These are phyloP conservation scores for Fusarium verticillioides DNA, from an alignment of 2,329 filamentous ascomycete species.

Conservation along the genomic window DNA sequence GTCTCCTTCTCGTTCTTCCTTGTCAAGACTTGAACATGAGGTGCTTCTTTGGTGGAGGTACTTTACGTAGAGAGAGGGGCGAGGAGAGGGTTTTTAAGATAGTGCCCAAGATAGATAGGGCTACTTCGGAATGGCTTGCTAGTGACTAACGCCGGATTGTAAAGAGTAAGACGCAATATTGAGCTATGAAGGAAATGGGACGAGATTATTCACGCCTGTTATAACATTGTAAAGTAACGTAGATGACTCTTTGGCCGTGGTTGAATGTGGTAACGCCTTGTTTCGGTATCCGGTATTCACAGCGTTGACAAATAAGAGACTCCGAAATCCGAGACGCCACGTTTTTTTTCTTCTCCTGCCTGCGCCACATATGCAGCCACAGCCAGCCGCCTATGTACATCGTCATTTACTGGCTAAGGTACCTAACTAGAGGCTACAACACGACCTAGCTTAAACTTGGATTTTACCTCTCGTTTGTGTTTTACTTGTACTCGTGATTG, in stretches of 20 bases:
- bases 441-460: constrained; percentile 6
- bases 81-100: constrained; percentile 27
- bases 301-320: constrained; percentile 17
- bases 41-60: constrained; percentile 20
- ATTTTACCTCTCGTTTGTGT: background rate
- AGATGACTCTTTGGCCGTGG: constrained; percentile 37
- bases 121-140: constrained; percentile 1
- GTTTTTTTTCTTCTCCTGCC: background rate
- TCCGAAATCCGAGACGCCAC: constrained; percentile 19
- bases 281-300: background rate
- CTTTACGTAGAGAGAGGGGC: constrained; percentile 31
- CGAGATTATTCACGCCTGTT: constrained; percentile 3
- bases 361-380: constrained; percentile 22
- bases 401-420: constrained; percentile 6
- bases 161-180: background rate
- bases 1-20: background rate
- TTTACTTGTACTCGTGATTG: background rate
- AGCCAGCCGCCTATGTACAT: background rate
- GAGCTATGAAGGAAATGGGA: background rate
- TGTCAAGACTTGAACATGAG: constrained; percentile 34
- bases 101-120: constrained; percentile 13
- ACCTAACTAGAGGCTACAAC: background rate
- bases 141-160: background rate
- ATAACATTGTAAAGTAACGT: background rate
- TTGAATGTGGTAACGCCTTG: constrained; percentile 19